Evolutionary conservation across 805 yeast genomes (phyloP).

Genomic region (Starmerella apis): DNA sequence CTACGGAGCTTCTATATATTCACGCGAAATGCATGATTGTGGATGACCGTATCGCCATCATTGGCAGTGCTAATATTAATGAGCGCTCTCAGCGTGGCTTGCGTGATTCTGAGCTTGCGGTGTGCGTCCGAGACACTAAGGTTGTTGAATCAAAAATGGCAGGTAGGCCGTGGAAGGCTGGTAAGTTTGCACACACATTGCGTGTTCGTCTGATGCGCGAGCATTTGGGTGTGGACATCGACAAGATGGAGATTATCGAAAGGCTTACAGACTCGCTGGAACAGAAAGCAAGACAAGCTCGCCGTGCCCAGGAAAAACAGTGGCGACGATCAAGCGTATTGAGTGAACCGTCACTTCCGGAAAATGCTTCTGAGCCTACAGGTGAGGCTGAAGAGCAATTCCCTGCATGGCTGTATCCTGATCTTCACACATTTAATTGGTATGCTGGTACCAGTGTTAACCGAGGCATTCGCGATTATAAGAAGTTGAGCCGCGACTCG

Average conservation of each 20-base stretch:
- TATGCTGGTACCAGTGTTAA: constrained; percentile 77
- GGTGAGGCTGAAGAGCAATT: constrained; percentile 5
- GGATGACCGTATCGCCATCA: constrained; percentile 86
- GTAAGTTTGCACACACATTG: constrained; percentile 77
- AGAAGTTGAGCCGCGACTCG: constrained; percentile 69
- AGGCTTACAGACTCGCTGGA: constrained; percentile 20
- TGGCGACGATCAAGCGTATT: not conserved
- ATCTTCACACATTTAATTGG: constrained; percentile 55
- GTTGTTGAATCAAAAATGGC: constrained; percentile 52
- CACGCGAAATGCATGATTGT: constrained; percentile 88
- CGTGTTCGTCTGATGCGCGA: constrained; percentile 92
- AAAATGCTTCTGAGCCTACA: not conserved
- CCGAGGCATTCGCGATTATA: constrained; percentile 71
- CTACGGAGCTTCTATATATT: constrained; percentile 84
- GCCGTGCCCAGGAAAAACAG: not conserved
- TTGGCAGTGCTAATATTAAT: constrained; percentile 94
- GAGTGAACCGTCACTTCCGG: not conserved
- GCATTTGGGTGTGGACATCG: constrained; percentile 74
- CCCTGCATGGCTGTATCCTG: constrained; percentile 26
- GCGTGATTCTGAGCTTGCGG: constrained; percentile 91
- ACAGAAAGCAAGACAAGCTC: not conserved
- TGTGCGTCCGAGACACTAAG: constrained; percentile 67
- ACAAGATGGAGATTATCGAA: constrained; percentile 26
- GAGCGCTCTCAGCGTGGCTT: constrained; percentile 93
- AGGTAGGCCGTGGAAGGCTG: constrained; percentile 71